Evolutionary conservation across 768 basidiomycete genomes (phyloP).

Genomic region (Hypsizygus marmoreus): DNA sequence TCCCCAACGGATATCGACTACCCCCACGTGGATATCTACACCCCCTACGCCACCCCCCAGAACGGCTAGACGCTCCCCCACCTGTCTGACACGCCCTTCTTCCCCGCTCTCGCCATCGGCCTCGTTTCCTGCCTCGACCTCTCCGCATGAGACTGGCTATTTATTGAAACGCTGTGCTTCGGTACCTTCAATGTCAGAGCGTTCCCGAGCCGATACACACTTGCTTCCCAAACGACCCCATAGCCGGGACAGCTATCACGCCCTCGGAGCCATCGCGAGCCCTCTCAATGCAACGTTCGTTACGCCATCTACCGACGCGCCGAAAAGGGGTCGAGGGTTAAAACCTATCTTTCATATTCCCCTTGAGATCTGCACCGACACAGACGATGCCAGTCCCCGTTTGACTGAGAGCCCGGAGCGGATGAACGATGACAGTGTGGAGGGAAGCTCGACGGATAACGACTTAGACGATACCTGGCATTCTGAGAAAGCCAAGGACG

Average conservation of each 20-base stretch:
- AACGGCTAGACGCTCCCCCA: constrained; percentile 38
- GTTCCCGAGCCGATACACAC: constrained; percentile 18
- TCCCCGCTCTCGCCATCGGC: constrained; percentile 42
- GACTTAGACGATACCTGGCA: constrained; percentile 29
- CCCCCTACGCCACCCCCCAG: constrained; percentile 59
- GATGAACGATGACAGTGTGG: constrained; percentile 23
- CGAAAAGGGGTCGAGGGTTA: constrained; percentile 11
- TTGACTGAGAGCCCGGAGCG: constrained; percentile 16
- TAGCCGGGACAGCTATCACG: not conserved
- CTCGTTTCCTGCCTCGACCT: constrained; percentile 46
- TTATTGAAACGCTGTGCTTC: constrained; percentile 42
- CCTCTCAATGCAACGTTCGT: constrained; percentile 2
- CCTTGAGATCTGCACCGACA: constrained; percentile 28
- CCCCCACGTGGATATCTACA: constrained; percentile 60
- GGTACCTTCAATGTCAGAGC: constrained; percentile 36
- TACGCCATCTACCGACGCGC: constrained; percentile 6
- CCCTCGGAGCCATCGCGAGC: constrained; percentile 1
- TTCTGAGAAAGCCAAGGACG: constrained; percentile 44
- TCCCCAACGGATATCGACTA: constrained; percentile 22
- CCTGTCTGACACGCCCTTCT: constrained; percentile 32
- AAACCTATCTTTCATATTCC: constrained; percentile 36
- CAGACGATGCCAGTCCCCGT: constrained; percentile 25
- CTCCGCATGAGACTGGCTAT: constrained; percentile 29
- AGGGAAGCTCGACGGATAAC: constrained; percentile 28
- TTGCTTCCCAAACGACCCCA: constrained; percentile 10